Evolutionary conservation across 192 early-diverging fungal genomes (phyloP).

Genomic region (Coemansia sp.): DNA sequence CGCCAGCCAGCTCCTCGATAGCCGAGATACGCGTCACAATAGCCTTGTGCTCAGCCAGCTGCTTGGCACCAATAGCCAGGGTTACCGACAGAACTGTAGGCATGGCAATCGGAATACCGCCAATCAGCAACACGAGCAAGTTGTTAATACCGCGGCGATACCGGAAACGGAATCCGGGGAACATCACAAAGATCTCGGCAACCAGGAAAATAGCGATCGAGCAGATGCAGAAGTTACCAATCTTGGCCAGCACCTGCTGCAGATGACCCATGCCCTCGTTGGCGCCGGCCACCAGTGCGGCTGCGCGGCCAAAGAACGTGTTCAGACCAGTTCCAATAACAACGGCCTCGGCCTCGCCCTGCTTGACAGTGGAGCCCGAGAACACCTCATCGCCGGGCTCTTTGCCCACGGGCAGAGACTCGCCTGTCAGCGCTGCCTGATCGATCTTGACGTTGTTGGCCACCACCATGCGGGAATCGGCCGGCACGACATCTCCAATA

Average conservation of each 20-base stretch:
- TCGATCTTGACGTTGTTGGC: slow-evolving; percentile 66
- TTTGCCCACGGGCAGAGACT: slow-evolving; percentile 71
- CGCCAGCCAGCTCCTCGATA: slow-evolving; percentile 78
- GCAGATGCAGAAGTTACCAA: slow-evolving; percentile 75
- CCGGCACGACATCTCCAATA: slow-evolving; percentile 87
- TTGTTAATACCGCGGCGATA: slow-evolving; percentile 80
- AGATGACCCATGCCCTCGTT: slow-evolving; percentile 74
- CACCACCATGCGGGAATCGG: slow-evolving; percentile 79
- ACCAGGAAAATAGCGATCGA: slow-evolving; percentile 73
- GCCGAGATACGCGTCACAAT: slow-evolving; percentile 79
- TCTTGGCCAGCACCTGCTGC: slow-evolving; percentile 70
- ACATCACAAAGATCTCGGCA: slow-evolving; percentile 70
- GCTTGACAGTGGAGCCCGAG: slow-evolving; percentile 79
- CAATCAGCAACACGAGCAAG: slow-evolving; percentile 74
- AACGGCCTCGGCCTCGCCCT: slow-evolving; percentile 74
- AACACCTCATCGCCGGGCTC: slow-evolving; percentile 70
- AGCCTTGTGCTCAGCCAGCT: slow-evolving; percentile 80
- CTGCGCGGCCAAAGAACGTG: slow-evolving; percentile 82
- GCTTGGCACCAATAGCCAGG: slow-evolving; percentile 76
- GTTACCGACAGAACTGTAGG: slow-evolving; percentile 77
- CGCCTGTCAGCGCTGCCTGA: slow-evolving; percentile 72
- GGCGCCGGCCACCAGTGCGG: slow-evolving; percentile 70
- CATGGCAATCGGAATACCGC: slow-evolving; percentile 82
- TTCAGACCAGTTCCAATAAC: slow-evolving; percentile 79
- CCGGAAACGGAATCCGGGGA: slow-evolving; percentile 63